phyloP scores from a whole-genome alignment of 73 alveolate genomes.

The Paramecium octaurelia region DNA sequence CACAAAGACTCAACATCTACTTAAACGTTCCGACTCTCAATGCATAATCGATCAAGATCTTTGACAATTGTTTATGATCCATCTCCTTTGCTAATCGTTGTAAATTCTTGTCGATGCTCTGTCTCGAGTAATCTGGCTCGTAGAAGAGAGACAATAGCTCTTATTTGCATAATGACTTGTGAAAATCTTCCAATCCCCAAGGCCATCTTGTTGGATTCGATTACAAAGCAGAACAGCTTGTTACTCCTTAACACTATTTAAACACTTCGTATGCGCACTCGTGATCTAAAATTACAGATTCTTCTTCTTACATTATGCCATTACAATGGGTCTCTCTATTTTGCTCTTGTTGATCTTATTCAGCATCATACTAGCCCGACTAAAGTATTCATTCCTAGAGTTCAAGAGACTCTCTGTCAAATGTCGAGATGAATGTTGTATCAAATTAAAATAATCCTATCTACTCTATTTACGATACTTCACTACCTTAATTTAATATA shows the following conservation, averaged over 20 bases:
- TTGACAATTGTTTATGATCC: conserved; percentile 1
- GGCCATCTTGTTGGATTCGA: conserved; percentile 39
- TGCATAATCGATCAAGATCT: conserved; percentile 55
- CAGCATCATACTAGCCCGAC: not conserved
- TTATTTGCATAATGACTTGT: not conserved
- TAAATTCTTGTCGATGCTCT: not conserved
- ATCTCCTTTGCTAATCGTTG: not conserved
- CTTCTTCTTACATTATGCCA: not conserved
- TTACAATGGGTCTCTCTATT: not conserved
- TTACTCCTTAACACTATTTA: conserved; percentile 22
- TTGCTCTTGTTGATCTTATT: not conserved
- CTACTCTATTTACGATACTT: not conserved
- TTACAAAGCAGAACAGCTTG: not conserved
- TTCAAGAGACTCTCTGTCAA: not conserved
- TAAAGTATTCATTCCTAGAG: not conserved
- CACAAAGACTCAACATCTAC: conserved; percentile 14
- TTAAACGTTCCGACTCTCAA: conserved; percentile 59
- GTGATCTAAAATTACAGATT: not conserved
- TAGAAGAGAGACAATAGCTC: not conserved
- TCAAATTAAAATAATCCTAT: not conserved
- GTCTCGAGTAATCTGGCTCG: not conserved
- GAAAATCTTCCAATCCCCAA: conserved; percentile 43
- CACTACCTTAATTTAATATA: conserved; percentile 24
- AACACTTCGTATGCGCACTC: not conserved
- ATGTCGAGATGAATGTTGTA: not conserved